phyloP scores from a whole-genome alignment of 2,329 filamentous ascomycete species.

The Sclerotinia glacialis region DNA sequence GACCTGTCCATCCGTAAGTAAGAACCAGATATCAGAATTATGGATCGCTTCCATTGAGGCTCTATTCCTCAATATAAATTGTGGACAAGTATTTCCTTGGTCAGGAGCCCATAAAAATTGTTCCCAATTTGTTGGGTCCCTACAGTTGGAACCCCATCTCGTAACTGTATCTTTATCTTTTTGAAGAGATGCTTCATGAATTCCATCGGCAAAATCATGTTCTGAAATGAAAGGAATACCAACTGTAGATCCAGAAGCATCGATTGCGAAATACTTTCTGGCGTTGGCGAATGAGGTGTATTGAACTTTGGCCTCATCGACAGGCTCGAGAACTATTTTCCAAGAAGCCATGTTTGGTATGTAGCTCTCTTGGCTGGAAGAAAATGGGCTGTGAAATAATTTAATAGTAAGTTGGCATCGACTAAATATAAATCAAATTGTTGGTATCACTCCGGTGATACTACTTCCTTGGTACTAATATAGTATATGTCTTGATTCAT shows the following conservation, averaged over 20 bases:
- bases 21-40: background rate
- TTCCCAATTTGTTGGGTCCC: background rate
- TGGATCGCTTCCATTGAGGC: background rate
- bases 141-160: slow-evolving; percentile 2
- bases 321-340: background rate
- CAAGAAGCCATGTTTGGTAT: slow-evolving; percentile 3
- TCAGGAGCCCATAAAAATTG: background rate
- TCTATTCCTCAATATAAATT: background rate
- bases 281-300: slow-evolving; percentile 1
- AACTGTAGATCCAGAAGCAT: background rate
- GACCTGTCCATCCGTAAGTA: slow-evolving; percentile 5
- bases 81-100: background rate
- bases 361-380: background rate
- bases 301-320: background rate
- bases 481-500: no score
- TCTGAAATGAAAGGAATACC: background rate
- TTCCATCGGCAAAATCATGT: background rate
- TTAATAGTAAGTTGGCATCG: no score
- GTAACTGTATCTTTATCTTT: slow-evolving; percentile 5
- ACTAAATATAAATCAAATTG: background rate
- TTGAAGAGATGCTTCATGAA: background rate
- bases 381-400: background rate
- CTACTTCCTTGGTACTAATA: no score
- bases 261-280: background rate
- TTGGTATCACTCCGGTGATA: no score